These are phyloP conservation scores for Vigna unguiculata DNA, from an alignment of 306 rosid genomes.

Conservation along the genomic window DNA sequence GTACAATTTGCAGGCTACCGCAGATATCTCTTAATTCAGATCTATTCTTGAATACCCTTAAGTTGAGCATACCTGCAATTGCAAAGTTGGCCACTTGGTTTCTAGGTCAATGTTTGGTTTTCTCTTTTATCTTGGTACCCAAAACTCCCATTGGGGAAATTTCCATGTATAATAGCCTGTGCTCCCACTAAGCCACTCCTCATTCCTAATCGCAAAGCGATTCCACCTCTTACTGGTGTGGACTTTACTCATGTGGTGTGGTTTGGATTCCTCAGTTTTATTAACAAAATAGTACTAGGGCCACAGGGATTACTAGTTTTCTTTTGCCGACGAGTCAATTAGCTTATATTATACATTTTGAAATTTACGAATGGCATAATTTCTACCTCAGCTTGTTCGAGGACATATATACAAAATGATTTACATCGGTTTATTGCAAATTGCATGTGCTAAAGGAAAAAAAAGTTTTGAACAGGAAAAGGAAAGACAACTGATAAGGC, in stretches of 20 bases:
- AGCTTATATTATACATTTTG: too few relatives aligned
- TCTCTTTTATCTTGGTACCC: constrained; percentile 97
- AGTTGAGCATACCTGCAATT: constrained; percentile 78
- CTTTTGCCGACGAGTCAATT: constrained; percentile 65
- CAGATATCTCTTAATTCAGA: constrained; percentile 42
- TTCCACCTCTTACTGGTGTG: constrained; percentile 92
- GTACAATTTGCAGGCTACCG: too few relatives aligned
- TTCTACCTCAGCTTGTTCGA: too few relatives aligned
- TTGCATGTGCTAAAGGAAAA: too few relatives aligned
- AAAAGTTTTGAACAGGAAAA: too few relatives aligned
- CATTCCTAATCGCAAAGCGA: constrained; percentile 72
- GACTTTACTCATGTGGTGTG: constrained; percentile 94
- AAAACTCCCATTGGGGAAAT: constrained; percentile 78
- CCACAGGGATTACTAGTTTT: constrained; percentile 95
- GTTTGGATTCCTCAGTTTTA: constrained; percentile 91
- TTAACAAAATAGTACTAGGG: constrained; percentile 89
- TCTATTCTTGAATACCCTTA: constrained; percentile 36
- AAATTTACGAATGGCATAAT: too few relatives aligned
- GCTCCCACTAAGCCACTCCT: constrained; percentile 95
- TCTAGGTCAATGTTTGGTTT: constrained; percentile 78
- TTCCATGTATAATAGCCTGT: constrained; percentile 83
- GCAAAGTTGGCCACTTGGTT: constrained; percentile 76
- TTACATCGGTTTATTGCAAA: neutral
- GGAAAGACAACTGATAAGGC: neutral
- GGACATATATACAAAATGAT: too few relatives aligned